Evolutionary conservation across 305 asterid genomes (phyloP).

Genomic region (Striga hermonthica): DNA sequence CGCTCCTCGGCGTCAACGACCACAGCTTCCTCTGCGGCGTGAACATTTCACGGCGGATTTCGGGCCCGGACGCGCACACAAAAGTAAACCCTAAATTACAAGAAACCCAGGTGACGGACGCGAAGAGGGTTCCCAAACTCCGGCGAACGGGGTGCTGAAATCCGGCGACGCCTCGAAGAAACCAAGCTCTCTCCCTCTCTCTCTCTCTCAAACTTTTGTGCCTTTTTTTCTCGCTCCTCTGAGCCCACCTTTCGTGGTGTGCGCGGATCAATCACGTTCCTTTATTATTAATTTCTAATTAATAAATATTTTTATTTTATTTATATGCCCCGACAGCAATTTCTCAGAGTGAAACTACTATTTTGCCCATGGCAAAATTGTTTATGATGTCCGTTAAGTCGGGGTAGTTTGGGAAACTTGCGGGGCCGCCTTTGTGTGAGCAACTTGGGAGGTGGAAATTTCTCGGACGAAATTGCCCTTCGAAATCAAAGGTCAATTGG

Average conservation of each 20-base stretch:
- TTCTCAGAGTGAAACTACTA: neutral
- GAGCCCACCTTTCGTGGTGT: conserved; percentile 45
- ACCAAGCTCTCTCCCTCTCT: conserved; percentile 42
- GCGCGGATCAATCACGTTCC: conserved; percentile 63
- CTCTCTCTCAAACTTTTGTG: conserved; percentile 13
- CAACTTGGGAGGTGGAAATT: conserved; percentile 35
- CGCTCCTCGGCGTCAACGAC: conserved; percentile 67
- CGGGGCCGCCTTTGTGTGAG: conserved; percentile 50
- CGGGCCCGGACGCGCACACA: conserved; percentile 7
- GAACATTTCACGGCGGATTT: conserved; percentile 52
- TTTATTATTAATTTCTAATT: conserved; percentile 1
- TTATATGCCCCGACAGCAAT: conserved; percentile 38
- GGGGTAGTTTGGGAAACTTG: conserved; percentile 41
- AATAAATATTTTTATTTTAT: conserved; percentile 23
- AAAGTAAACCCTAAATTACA: conserved; percentile 36
- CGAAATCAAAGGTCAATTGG: neutral
- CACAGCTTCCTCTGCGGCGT: conserved; percentile 76
- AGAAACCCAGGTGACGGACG: conserved; percentile 64
- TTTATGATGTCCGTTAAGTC: conserved; percentile 36
- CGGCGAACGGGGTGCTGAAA: conserved; percentile 53
- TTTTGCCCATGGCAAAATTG: conserved; percentile 21
- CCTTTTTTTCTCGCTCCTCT: too few relatives aligned
- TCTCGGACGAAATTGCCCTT: conserved; percentile 46
- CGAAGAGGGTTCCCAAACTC: conserved; percentile 70
- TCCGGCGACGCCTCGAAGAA: conserved; percentile 65